Percentiles rank a stretch among this genome's conserved stretches.
phyloP scores from a whole-genome alignment of 1,284 basidiomycete species.

The Naganishia albida region DNA sequence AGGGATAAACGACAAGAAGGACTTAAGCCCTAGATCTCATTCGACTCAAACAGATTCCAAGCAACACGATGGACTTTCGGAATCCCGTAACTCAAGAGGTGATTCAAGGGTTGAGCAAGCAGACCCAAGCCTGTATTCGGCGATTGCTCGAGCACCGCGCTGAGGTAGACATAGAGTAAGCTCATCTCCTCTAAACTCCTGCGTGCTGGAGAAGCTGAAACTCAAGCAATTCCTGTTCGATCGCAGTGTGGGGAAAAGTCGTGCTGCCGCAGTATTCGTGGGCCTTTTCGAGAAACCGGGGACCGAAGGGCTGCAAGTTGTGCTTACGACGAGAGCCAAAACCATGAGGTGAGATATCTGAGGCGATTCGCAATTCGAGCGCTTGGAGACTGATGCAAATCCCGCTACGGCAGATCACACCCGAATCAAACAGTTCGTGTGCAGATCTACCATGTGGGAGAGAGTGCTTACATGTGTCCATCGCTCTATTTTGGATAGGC shows the following conservation, averaged over 20 bases:
- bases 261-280: slow-evolving; percentile 70
- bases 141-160: slow-evolving; percentile 9
- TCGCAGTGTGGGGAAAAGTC: slow-evolving; percentile 46
- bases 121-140: slow-evolving; percentile 15
- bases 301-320: slow-evolving; percentile 62
- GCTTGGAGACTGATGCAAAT: neutral
- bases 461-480: slow-evolving; percentile 38
- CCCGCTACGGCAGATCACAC: slow-evolving; percentile 34
- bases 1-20: too few species aligned
- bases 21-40: too few species aligned
- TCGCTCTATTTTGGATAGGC: slow-evolving; percentile 56
- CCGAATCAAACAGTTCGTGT: slow-evolving; percentile 44
- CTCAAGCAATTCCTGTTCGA: neutral
- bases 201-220: too few species aligned
- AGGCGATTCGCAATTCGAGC: neutral
- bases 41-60: neutral
- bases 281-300: slow-evolving; percentile 69
- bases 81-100: slow-evolving; percentile 18
- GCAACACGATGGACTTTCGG: slow-evolving; percentile 17
- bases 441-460: neutral
- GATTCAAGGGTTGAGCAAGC: slow-evolving; percentile 1
- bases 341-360: slow-evolving; percentile 57
- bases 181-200: neutral
- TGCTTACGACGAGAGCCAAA: slow-evolving; percentile 81
- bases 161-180: slow-evolving; percentile 28